Base-by-base conservation (phyloP, 768 basidiomycete species). In the Boletus fagicola region DNA sequence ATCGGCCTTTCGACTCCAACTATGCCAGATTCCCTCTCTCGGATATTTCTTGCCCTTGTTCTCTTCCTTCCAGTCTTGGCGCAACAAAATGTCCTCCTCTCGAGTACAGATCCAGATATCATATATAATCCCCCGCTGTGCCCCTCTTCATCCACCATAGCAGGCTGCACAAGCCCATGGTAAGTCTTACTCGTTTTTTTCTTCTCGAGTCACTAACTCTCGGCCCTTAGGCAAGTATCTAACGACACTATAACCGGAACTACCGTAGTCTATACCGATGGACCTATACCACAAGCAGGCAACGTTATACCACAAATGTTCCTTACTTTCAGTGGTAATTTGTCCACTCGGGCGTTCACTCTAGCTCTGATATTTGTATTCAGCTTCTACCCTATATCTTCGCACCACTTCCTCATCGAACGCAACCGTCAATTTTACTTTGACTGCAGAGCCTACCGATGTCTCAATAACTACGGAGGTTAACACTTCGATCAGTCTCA, bases 221-320 rank as follows among this genome's bases (percentile, higher is more conserved):
- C n/a, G n/a, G n/a, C 20, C 43, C 28, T 15, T 18, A 73, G 70
- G 70, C 68, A 66, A 44, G 20, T 53, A 54, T 57, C 62, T 3
- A 69, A 65, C 12, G 44, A 55, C 52, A 54, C 59, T 4, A 30
- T 43, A 42, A 35, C 55, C 22, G 69, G 61, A 12, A 59, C 51
- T 2, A 49, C 62, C 18, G 8, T 64, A 11, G 62, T 72, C 28
- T 69, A 76, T 38, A 80, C 81, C 20, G 58, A 67, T 44, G 83
- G 83, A 2, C 79, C 81, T 6, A 72, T 74, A 61, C 64, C 75
- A 39, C 69, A 68, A 40, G 70, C 76, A 16, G 75, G 67, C 22
- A 68, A 77, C 54, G 74, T 82, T 39, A 68, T 83, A 56, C 84
- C 83, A 2, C 84, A 85, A 56, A 73, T 85, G 72, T 85, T 84